Percentiles rank a stretch among this genome's conserved stretches.
Conservation (phyloP, 306 rosid species). For the Cicer pinnatifidum region DNA sequence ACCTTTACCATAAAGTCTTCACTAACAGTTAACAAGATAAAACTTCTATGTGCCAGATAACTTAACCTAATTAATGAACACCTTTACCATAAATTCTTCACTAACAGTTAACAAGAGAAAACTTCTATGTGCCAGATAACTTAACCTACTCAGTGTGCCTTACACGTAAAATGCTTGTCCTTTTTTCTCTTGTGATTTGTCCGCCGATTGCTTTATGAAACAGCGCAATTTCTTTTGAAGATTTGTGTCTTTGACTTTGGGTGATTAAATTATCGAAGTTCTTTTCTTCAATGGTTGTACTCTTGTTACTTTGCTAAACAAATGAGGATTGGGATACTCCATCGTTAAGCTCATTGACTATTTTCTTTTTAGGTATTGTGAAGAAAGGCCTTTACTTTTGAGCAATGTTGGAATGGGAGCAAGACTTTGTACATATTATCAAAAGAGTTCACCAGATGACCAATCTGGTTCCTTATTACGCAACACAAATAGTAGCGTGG, state of each 20-base stretch:
- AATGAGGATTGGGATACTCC: slow-evolving; percentile 24
- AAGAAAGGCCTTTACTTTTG: slow-evolving; percentile 95
- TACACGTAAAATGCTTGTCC: not conserved
- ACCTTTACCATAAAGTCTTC: slow-evolving; percentile 16
- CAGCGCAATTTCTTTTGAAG: not conserved
- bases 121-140: not conserved
- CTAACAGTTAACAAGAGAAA: not conserved
- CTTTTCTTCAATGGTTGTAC: slow-evolving; percentile 8
- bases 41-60: not conserved
- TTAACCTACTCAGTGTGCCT: not conserved
- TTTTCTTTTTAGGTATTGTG: slow-evolving; percentile 76
- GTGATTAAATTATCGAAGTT: slow-evolving; percentile 17
- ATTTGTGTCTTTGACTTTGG: not conserved
- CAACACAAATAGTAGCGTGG: slow-evolving; percentile 65
- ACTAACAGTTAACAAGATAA: not conserved
- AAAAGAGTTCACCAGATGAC: slow-evolving; percentile 84
- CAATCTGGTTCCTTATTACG: slow-evolving; percentile 79
- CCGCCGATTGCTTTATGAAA: slow-evolving; percentile 12
- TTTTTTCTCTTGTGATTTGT: slow-evolving; percentile 28
- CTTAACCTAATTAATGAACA: not conserved
- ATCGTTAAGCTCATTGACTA: slow-evolving; percentile 30
- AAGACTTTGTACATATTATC: slow-evolving; percentile 92
- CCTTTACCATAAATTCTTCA: slow-evolving; percentile 19
- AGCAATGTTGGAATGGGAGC: slow-evolving; percentile 97
- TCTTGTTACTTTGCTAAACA: slow-evolving; percentile 16